Base-by-base conservation (phyloP, 148 eudicot species). In the Heliamphora exappendiculata region DNA sequence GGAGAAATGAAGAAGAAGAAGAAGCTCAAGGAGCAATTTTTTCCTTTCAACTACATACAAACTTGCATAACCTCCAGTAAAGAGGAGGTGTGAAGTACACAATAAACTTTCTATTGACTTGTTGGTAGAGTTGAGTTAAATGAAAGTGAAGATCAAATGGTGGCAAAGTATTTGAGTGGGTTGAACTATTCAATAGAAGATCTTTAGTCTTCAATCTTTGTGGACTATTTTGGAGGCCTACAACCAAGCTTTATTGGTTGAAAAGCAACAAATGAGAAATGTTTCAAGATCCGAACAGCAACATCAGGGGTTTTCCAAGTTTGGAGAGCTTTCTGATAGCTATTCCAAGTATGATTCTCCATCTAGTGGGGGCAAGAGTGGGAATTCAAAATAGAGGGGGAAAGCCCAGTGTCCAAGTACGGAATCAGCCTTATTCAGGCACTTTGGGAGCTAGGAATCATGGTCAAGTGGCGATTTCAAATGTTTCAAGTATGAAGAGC, bases 1-100 rank as follows among this genome's bases (percentile, higher is more conserved):
- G 73, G 53, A 42, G 31, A 42, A n/a, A n/a, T n/a, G n/a, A 77
- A 69, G 36, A 77, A 39, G 74, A 77, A 77, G 29, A 64, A 36
- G 31, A 44, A 67, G 6, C 31, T 73, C 31, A 73, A 39, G 2
- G 66, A 73, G 37, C 3, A 54, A 36, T 57, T 73, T 13, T 13
- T 44, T 6, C 69, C 39, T 4, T 10, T 7, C 29, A 60, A 59
- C 24, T 60, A 14, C 19, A 57, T 9, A 26, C 69, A 62, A 22
- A 63, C 16, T 58, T 58, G 33, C 63, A 58, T 5, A 58, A 24
- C 13, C 33, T 58, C 63, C 22, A 10, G 26, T 31, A 58, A 58
- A 58, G 10, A 22, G 3, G 33, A 58, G 26, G 63, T 58, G 16
- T 58, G 22, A 16, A 58, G 33, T 58, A 58, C 29, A 59, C 20